Evolutionary conservation across 129 eudicot species (phyloP).

Genomic region (Oenanthe sinensis): DNA sequence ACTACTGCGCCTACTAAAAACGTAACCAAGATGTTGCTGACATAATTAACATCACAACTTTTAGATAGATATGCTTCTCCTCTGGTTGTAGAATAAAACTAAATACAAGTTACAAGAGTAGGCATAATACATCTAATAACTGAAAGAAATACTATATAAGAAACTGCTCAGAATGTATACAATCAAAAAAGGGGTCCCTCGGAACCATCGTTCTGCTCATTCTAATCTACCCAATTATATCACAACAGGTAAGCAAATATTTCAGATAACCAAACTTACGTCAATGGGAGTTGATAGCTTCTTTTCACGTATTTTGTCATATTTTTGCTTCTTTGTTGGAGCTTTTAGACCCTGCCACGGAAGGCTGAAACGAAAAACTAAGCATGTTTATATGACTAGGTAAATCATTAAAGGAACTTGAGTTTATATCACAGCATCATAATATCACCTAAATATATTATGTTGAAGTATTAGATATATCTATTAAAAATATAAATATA

Average conservation of each 20-base stretch:
- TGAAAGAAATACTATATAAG: not conserved
- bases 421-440: not conserved
- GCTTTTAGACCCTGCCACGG: constrained; percentile 99
- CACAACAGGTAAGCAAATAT: not conserved
- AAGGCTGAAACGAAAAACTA: constrained; percentile 36
- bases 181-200: not conserved
- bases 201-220: not conserved
- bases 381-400: not conserved
- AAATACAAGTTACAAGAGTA: not conserved
- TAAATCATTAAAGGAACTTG: not conserved
- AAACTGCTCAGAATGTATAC: not conserved
- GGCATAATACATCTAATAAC: not conserved
- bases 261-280: constrained; percentile 29
- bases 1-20: not conserved
- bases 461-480: not conserved
- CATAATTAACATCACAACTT: not conserved
- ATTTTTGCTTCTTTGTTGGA: constrained; percentile 96
- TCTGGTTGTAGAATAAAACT: not conserved
- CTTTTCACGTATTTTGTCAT: constrained; percentile 95
- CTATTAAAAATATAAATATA: not conserved
- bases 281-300: constrained; percentile 94
- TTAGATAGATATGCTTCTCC: not conserved
- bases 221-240: not conserved
- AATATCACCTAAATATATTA: not conserved
- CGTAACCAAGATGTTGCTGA: not conserved